Percentiles rank a stretch among this genome's conserved stretches.
These are phyloP conservation scores for Mimosa bimucronata DNA, from an alignment of 306 rosid species.

Conservation along the genomic window DNA sequence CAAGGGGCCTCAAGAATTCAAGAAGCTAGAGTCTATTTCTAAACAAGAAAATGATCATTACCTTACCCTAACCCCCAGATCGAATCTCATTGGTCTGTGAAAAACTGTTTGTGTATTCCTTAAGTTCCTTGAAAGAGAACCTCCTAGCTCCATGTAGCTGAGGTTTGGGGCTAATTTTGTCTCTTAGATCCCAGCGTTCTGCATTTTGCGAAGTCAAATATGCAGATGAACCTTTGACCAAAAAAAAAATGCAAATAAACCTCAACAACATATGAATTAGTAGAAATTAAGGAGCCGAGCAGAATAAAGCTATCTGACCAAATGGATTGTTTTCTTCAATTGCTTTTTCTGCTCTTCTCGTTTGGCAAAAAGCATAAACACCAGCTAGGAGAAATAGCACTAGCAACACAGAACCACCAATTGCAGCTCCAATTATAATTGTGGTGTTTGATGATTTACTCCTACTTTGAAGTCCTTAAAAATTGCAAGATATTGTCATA, in stretches of 20 bases:
- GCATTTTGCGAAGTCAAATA: slow-evolving; percentile 2
- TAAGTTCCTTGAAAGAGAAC: slow-evolving; percentile 41
- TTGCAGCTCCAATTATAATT: slow-evolving; percentile 57
- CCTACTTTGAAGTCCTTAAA: slow-evolving; percentile 10
- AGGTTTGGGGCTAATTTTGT: slow-evolving; percentile 36
- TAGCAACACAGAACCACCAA: slow-evolving; percentile 54
- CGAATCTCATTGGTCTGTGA: slow-evolving; percentile 49
- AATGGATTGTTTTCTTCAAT: slow-evolving; percentile 51
- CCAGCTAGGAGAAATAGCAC: slow-evolving; percentile 49
- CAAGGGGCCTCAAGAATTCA: not conserved
- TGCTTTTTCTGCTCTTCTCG: slow-evolving; percentile 51
- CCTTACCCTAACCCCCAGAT: slow-evolving; percentile 62
- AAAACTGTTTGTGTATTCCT: slow-evolving; percentile 48
- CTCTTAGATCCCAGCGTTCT: slow-evolving; percentile 28
- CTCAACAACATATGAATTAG: not conserved
- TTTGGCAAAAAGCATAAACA: slow-evolving; percentile 57
- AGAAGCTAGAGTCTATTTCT: not conserved
- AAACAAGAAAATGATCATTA: slow-evolving; percentile 3
- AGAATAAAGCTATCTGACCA: slow-evolving; percentile 21
- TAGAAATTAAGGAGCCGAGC: not conserved
- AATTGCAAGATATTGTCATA: slow-evolving; percentile 11
- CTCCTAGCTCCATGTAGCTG: slow-evolving; percentile 45
- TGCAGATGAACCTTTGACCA: not conserved
- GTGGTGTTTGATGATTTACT: slow-evolving; percentile 34
- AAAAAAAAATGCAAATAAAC: no score